Conservation (phyloP, 2,329 filamentous ascomycete species). For the Anisogramma anomala region DNA sequence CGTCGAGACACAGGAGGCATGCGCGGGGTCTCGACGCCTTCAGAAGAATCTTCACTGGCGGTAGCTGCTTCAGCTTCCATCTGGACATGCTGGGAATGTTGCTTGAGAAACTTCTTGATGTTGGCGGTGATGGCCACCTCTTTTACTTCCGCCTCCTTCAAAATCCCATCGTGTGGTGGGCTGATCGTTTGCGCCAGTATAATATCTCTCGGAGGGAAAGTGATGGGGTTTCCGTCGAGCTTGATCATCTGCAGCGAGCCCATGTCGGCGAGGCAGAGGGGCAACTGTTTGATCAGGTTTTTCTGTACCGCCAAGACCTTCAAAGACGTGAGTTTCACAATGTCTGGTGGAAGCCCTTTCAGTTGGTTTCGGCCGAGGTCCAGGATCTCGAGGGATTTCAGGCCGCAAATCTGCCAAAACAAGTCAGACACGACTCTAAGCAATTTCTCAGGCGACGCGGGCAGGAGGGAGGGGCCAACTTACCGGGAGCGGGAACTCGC, state of each 20-base stretch:
- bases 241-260: constrained; percentile 79
- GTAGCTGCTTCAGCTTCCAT: constrained; percentile 38
- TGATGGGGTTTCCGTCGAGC: constrained; percentile 76
- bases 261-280: constrained; percentile 79
- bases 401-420: constrained; percentile 61
- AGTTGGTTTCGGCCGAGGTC: constrained; percentile 87
- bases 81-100: constrained; percentile 39
- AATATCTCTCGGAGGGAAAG: constrained; percentile 63
- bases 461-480: constrained; percentile 7
- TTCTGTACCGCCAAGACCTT: constrained; percentile 82
- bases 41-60: constrained; percentile 49
- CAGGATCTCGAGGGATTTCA: constrained; percentile 80
- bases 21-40: constrained; percentile 70
- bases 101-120: constrained; percentile 50
- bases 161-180: constrained; percentile 41
- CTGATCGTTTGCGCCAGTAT: constrained; percentile 47
- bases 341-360: constrained; percentile 62
- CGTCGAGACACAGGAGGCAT: constrained; percentile 49
- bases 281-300: constrained; percentile 77
- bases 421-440: constrained; percentile 10
- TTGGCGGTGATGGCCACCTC: constrained; percentile 49
- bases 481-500: constrained; percentile 48
- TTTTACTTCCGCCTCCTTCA: constrained; percentile 53
- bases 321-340: constrained; percentile 68
- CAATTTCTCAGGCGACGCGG: constrained; percentile 1